phyloP scores from a whole-genome alignment of 1,139 yeast genomes.

The Geotrichum cucujoidarum region DNA sequence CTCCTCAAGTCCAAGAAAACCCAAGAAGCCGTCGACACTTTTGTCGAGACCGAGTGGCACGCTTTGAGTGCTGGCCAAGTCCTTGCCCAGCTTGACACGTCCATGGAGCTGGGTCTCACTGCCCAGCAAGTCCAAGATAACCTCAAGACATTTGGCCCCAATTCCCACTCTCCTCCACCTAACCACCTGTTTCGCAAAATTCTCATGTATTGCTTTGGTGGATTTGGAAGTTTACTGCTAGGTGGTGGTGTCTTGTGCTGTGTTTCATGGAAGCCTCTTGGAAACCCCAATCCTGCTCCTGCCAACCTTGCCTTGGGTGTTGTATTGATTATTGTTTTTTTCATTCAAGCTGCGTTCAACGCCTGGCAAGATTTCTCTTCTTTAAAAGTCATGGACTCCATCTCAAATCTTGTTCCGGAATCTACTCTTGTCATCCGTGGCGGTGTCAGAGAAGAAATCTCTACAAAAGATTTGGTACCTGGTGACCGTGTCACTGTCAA shows the following conservation, averaged over 20 bases:
- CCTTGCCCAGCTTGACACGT: not conserved
- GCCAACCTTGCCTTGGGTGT: slow-evolving; percentile 45
- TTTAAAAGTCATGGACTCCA: slow-evolving; percentile 46
- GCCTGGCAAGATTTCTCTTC: slow-evolving; percentile 47
- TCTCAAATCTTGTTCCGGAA: slow-evolving; percentile 42
- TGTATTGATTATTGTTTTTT: slow-evolving; percentile 41
- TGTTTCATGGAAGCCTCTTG: slow-evolving; percentile 47
- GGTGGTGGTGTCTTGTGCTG: slow-evolving; percentile 43
- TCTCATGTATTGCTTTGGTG: slow-evolving; percentile 44
- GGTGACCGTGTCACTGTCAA: slow-evolving; percentile 36
- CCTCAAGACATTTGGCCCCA: slow-evolving; percentile 27
- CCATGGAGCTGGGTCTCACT: slow-evolving; percentile 24
- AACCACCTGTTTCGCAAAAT: slow-evolving; percentile 36
- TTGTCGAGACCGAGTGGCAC: slow-evolving; percentile 4
- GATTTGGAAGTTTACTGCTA: slow-evolving; percentile 44
- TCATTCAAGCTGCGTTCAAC: slow-evolving; percentile 46
- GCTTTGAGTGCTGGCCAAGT: not conserved
- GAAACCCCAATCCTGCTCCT: slow-evolving; percentile 43
- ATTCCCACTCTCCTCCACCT: slow-evolving; percentile 40
- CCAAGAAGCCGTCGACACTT: not conserved
- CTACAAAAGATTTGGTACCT: slow-evolving; percentile 31
- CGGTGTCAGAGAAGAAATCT: slow-evolving; percentile 32
- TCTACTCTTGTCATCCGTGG: slow-evolving; percentile 42
- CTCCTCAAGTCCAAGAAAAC: not conserved
- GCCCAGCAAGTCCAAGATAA: slow-evolving; percentile 26